Evolutionary conservation across 164 flowering plant species (phyloP).

Genomic region (Warburgia ugandensis): DNA sequence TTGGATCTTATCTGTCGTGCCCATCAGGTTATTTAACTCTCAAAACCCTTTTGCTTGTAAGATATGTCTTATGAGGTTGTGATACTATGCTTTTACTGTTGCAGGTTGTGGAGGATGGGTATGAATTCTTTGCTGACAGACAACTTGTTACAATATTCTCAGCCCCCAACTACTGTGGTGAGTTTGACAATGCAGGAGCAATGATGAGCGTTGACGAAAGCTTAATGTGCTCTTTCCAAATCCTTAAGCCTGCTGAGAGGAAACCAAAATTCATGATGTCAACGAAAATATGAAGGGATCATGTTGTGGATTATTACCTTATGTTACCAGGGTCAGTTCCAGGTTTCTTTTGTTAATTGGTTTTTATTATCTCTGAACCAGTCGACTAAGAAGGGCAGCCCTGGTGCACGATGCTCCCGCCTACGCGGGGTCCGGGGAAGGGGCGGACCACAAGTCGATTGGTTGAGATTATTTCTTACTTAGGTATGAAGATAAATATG

Average conservation of each 20-base stretch:
- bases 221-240: conserved; percentile 84
- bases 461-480: too few relatives aligned
- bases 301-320: not conserved
- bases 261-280: conserved; percentile 37
- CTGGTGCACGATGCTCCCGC: too few relatives aligned
- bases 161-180: conserved; percentile 88
- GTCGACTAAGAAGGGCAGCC: too few relatives aligned
- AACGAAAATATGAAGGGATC: conserved; percentile 20
- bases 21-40: conserved; percentile 73
- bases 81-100: conserved; percentile 7
- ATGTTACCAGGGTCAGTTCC: conserved; percentile 25
- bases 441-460: too few relatives aligned
- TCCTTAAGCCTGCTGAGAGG: conserved; percentile 67
- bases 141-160: conserved; percentile 83
- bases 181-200: conserved; percentile 89
- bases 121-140: conserved; percentile 79
- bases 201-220: conserved; percentile 91
- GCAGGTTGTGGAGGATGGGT: conserved; percentile 92
- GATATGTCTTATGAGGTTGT: not conserved
- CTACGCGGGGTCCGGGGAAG: too few relatives aligned
- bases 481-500: too few relatives aligned
- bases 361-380: too few relatives aligned
- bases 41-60: too few relatives aligned
- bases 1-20: conserved; percentile 87
- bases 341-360: not conserved